These are phyloP conservation scores for Diaporthe sp. DNA, from an alignment of 2,329 filamentous ascomycete genomes.

Conservation along the genomic window DNA sequence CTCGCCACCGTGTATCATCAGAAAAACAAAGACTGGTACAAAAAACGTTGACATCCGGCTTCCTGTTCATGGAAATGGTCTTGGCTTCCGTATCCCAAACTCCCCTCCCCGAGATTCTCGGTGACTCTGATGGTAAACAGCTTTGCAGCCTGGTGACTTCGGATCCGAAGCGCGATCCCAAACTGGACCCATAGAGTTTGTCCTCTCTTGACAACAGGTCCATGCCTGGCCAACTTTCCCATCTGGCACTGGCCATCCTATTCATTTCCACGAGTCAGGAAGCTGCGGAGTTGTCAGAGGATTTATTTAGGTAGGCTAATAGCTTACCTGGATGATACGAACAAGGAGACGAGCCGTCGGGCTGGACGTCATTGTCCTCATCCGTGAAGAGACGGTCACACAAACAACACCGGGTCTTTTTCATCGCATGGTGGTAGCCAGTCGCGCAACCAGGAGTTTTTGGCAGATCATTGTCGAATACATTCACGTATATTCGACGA, in stretches of 20 bases:
- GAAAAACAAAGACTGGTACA: neutral
- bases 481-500: fast-evolving
- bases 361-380: neutral
- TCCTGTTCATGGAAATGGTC: neutral
- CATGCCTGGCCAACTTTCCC: too few relatives aligned
- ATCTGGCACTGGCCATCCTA: neutral
- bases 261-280: too few relatives aligned
- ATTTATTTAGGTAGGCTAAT: neutral
- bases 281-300: too few relatives aligned
- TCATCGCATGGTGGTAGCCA: neutral
- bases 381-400: neutral
- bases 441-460: neutral
- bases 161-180: neutral
- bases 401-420: neutral
- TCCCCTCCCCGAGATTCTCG: neutral
- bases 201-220: neutral
- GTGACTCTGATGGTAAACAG: neutral
- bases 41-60: neutral
- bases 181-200: neutral
- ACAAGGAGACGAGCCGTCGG: neutral
- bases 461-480: neutral
- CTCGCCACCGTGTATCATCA: neutral
- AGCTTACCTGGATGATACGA: constrained; percentile 4
- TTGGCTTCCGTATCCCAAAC: neutral
- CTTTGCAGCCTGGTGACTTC: neutral